Percentiles rank a stretch among this genome's conserved stretches.
These are phyloP conservation scores for Thymus mandschuricus DNA, from an alignment of 257 asterid genomes.

Conservation along the genomic window DNA sequence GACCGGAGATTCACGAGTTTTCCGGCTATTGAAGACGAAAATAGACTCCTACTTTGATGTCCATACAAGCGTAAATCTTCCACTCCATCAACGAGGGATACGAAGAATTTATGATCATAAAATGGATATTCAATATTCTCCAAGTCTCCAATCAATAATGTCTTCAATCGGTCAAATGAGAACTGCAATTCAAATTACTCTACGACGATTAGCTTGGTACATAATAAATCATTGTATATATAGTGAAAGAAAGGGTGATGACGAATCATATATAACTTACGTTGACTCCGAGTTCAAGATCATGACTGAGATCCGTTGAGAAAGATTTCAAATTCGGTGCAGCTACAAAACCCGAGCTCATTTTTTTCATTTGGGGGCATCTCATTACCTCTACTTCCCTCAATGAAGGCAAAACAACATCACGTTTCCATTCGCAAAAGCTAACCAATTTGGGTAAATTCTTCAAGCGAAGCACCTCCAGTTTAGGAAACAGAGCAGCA, in stretches of 20 bases:
- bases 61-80: background rate
- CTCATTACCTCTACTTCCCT: background rate
- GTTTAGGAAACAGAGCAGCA: background rate
- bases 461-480: background rate
- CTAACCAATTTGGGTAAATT: background rate
- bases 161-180: background rate
- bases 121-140: background rate
- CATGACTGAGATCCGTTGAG: background rate
- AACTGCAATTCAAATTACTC: background rate
- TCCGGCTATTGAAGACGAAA: background rate
- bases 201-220: background rate
- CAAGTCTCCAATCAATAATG: background rate
- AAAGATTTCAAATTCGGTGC: background rate
- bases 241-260: no score
- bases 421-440: background rate
- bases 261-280: no score
- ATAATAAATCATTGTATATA: no score
- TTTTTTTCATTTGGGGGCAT: background rate
- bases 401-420: background rate
- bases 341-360: background rate
- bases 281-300: no score
- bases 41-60: background rate
- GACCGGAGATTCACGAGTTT: background rate
- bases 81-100: background rate
- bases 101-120: background rate